Evolutionary conservation across 2,329 filamentous ascomycete species (phyloP).

Genomic region (Cercospora sesami): DNA sequence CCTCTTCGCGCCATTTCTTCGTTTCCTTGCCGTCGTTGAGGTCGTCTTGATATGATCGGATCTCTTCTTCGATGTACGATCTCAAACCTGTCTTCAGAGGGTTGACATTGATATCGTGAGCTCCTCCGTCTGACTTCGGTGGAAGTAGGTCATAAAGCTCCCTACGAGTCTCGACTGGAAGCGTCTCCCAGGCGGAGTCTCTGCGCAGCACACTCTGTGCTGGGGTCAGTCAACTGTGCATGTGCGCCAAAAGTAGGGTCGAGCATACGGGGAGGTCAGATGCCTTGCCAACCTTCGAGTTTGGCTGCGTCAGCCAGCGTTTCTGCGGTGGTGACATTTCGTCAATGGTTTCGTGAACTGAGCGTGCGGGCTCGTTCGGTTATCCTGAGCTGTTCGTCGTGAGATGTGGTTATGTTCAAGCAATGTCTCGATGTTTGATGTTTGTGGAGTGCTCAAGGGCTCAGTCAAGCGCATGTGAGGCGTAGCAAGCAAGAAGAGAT

Average conservation of each 20-base stretch:
- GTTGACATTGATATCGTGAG: constrained; percentile 43
- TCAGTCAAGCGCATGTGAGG: background rate
- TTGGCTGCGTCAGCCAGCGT: constrained; percentile 32
- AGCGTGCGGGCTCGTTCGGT: background rate
- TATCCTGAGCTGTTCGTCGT: background rate
- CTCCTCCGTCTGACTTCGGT: constrained; percentile 23
- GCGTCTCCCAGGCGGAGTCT: constrained; percentile 34
- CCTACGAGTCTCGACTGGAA: constrained; percentile 28
- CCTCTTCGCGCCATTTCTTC: constrained; percentile 58
- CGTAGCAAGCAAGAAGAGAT: background rate
- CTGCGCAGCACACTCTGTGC: constrained; percentile 35
- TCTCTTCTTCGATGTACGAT: constrained; percentile 53
- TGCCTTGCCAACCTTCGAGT: constrained; percentile 31
- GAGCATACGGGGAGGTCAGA: constrained; percentile 30
- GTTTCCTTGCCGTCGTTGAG: constrained; percentile 57
- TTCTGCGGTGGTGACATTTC: constrained; percentile 27
- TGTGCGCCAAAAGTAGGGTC: background rate
- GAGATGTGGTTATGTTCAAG: background rate
- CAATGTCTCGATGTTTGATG: constrained; percentile 3
- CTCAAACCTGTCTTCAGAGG: constrained; percentile 47
- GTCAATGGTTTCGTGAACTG: background rate
- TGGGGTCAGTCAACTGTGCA: background rate
- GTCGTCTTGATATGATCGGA: constrained; percentile 59
- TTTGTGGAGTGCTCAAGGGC: background rate
- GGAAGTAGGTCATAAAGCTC: constrained; percentile 38